These are phyloP conservation scores for Xylariaceae sp. DNA, from an alignment of 2,329 filamentous ascomycete genomes.

Conservation along the genomic window DNA sequence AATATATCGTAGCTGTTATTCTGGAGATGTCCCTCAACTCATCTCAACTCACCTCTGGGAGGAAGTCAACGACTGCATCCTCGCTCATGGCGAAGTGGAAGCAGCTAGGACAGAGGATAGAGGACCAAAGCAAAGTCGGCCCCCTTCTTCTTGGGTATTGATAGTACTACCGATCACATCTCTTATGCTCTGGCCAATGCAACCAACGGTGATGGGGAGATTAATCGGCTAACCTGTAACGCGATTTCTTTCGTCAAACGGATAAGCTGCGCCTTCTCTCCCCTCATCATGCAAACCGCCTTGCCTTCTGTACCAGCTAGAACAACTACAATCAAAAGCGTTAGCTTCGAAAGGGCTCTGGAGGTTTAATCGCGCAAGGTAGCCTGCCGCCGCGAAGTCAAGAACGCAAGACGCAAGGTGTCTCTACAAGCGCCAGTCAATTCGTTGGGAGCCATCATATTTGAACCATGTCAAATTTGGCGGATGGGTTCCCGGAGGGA, in stretches of 20 bases:
- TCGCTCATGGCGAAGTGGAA: conserved; percentile 69
- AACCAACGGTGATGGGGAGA: conserved; percentile 70
- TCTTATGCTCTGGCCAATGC: conserved; percentile 68
- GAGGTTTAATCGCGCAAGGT: background rate
- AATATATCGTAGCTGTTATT: background rate
- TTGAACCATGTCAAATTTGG: conserved; percentile 62
- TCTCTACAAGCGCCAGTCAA: conserved; percentile 61
- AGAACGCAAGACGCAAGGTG: conserved; percentile 62
- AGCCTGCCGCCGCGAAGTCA: conserved; percentile 56
- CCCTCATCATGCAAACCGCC: conserved; percentile 68
- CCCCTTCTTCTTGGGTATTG: conserved; percentile 65
- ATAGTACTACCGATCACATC: conserved; percentile 69
- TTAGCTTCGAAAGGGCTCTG: background rate
- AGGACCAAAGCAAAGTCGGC: conserved; percentile 71
- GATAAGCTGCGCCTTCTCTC: conserved; percentile 68
- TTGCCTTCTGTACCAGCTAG: conserved; percentile 77
- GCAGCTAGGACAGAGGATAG: conserved; percentile 74
- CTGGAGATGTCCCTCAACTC: conserved; percentile 47
- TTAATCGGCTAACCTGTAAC: conserved; percentile 61
- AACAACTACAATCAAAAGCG: conserved; percentile 51
- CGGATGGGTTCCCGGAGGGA: conserved; percentile 61
- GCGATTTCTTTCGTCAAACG: conserved; percentile 66
- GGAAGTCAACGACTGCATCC: conserved; percentile 66
- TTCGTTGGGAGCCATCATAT: conserved; percentile 53
- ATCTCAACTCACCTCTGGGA: conserved; percentile 44